phyloP scores from a whole-genome alignment of 2,329 filamentous ascomycete genomes.

The Alternaria burnsii region DNA sequence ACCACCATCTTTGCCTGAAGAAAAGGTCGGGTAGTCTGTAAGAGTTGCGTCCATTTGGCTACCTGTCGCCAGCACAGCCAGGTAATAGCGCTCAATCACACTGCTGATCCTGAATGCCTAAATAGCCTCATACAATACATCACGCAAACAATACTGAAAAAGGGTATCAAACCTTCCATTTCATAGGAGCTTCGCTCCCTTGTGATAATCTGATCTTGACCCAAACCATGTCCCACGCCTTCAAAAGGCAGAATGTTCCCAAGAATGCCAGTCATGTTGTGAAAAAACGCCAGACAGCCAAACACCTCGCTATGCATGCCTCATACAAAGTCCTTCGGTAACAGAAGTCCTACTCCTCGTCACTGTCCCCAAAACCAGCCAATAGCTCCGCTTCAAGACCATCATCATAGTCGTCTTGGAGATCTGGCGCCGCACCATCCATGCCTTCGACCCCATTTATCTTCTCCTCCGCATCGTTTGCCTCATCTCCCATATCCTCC shows the following conservation, averaged over 20 bases:
- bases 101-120: not conserved
- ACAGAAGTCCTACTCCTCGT: conserved; percentile 20
- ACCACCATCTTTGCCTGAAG: not conserved
- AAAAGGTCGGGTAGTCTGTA: not conserved
- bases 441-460: conserved; percentile 33
- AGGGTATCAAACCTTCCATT: not conserved
- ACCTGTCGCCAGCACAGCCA: not conserved
- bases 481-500: conserved; percentile 54
- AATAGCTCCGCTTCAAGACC: conserved; percentile 54
- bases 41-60: not conserved
- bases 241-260: not conserved
- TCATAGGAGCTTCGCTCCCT: not conserved
- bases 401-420: conserved; percentile 65
- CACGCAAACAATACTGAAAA: not conserved
- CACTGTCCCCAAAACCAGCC: conserved; percentile 45
- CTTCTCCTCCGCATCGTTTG: conserved; percentile 54
- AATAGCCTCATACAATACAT: not conserved
- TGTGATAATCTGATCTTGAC: not conserved
- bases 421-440: conserved; percentile 45
- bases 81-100: not conserved
- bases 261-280: not conserved
- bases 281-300: conserved; percentile 36
- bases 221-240: not conserved
- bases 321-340: not conserved
- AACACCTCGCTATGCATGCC: conserved; percentile 49